Percentiles rank a stretch among this genome's conserved stretches.
These are phyloP conservation scores for Myriosclerotinia curreyana DNA, from an alignment of 2,329 filamentous ascomycete genomes.

Conservation along the genomic window DNA sequence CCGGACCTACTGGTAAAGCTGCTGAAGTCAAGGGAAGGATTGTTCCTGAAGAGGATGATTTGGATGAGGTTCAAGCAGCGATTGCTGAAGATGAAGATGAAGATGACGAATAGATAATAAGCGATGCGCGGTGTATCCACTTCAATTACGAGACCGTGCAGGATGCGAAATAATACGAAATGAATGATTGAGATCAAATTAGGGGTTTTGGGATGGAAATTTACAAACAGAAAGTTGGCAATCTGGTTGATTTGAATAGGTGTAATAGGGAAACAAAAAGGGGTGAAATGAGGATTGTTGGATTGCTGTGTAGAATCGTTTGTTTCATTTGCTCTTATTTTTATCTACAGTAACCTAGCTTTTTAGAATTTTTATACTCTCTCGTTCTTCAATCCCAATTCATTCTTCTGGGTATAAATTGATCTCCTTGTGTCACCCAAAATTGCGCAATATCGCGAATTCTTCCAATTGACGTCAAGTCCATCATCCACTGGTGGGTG, in stretches of 20 bases:
- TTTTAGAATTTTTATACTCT: background rate
- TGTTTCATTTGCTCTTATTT: background rate
- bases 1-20: conserved; percentile 23
- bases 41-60: conserved; percentile 22
- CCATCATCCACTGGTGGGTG: too few species aligned
- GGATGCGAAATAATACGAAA: conserved; percentile 6
- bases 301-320: background rate
- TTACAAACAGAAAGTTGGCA: conserved; percentile 2
- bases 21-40: conserved; percentile 20
- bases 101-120: conserved; percentile 25
- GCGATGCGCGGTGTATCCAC: conserved; percentile 8
- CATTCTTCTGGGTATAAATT: background rate
- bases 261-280: background rate
- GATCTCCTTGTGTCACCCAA: background rate
- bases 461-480: too few species aligned
- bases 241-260: conserved; percentile 6
- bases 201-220: background rate
- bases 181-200: conserved; percentile 7
- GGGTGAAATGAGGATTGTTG: background rate
- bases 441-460: too few species aligned
- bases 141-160: background rate
- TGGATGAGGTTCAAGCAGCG: conserved; percentile 24
- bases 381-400: background rate
- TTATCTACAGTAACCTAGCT: background rate
- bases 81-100: conserved; percentile 24